Percentiles rank a stretch among this genome's conserved stretches.
phyloP scores from a whole-genome alignment of 1,284 basidiomycete genomes.

The Ustilago shanxiensis region DNA sequence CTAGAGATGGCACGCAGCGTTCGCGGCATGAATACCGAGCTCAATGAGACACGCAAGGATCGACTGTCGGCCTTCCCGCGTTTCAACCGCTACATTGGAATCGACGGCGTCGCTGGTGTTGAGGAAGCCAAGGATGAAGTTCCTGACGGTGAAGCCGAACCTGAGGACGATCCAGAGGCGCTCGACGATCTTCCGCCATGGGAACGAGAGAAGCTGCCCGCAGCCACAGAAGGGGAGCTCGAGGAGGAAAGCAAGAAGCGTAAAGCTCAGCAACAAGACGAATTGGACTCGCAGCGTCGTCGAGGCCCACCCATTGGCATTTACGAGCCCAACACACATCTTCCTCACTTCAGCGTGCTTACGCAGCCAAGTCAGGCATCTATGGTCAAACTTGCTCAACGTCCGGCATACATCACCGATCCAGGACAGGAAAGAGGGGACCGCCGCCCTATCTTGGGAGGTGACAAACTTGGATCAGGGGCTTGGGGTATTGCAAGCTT shows the following conservation, averaged over 20 bases:
- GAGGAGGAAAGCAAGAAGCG: constrained; percentile 39
- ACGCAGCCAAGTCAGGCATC: constrained; percentile 59
- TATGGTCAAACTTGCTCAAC: constrained; percentile 39
- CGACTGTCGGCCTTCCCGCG: constrained; percentile 53
- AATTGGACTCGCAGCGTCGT: constrained; percentile 35
- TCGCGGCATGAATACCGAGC: constrained; percentile 65
- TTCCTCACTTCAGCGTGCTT: constrained; percentile 51
- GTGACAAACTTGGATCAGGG: constrained; percentile 47
- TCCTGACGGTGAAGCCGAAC: constrained; percentile 42
- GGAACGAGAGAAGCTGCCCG: constrained; percentile 48
- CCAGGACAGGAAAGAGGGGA: constrained; percentile 25
- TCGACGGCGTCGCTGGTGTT: constrained; percentile 22
- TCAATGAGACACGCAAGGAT: constrained; percentile 59
- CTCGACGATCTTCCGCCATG: constrained; percentile 60
- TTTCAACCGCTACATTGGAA: constrained; percentile 44
- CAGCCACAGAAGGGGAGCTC: constrained; percentile 16
- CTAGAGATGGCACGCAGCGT: constrained; percentile 67
- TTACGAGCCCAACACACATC: constrained; percentile 67
- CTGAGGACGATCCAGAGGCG: constrained; percentile 52
- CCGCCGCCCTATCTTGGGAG: constrained; percentile 51
- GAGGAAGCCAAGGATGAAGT: constrained; percentile 27
- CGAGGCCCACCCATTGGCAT: constrained; percentile 63
- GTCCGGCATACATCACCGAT: constrained; percentile 42
- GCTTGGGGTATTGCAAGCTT: constrained; percentile 58
- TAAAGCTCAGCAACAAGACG: constrained; percentile 23